Base-by-base conservation (phyloP, 2,329 filamentous ascomycete genomes). In the Botrytis byssoidea region DNA sequence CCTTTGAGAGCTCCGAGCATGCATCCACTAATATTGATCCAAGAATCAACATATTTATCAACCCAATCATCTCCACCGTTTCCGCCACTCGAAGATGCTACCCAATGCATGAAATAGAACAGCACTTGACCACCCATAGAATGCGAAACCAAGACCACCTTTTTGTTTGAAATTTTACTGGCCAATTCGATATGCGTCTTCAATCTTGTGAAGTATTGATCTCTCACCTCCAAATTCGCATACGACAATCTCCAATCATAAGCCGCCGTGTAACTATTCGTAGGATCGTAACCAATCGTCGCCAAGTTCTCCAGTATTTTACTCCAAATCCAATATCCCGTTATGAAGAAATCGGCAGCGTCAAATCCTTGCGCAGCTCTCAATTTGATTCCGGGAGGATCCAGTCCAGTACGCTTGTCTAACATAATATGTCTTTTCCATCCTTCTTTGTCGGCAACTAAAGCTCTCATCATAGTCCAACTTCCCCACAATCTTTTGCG, bases 341-440 rank as follows among this genome's bases (percentile, higher is more conserved):
- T 92, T 75, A 92, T 92, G 83, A 97, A 96, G 85, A 99, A 99
- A 83, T 99, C 96, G 18, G 96, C 95, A 3, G 96, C 96, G 83
- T 99, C 96, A 79, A 99, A 99, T 2, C 96, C 96, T 82, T 98
- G 96, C 0, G 96, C 95, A 14, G 96, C 94, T 55, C 96, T 90
- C 32, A 99, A 84, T 84, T 98, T 98, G 79, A 98, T 90, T 0
- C 79, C 90, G 0, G 94, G 93, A 1, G 96, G 96, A 81, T 99
- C 96, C 35, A 99, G 85, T 0, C 96, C 96, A 0, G 95, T 98
- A 55, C 89, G 83, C 82, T 95, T 95, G 83, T 99, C 96, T 18
- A 99, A 87, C 95, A 98, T 98, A 78, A 99, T 93, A 82, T 99
- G 96, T 79, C 86, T 91, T 85, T 98, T 99, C 96, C 96, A 99